phyloP scores from a whole-genome alignment of 768 basidiomycete species.

The Gloeopeniophorella convolvens region DNA sequence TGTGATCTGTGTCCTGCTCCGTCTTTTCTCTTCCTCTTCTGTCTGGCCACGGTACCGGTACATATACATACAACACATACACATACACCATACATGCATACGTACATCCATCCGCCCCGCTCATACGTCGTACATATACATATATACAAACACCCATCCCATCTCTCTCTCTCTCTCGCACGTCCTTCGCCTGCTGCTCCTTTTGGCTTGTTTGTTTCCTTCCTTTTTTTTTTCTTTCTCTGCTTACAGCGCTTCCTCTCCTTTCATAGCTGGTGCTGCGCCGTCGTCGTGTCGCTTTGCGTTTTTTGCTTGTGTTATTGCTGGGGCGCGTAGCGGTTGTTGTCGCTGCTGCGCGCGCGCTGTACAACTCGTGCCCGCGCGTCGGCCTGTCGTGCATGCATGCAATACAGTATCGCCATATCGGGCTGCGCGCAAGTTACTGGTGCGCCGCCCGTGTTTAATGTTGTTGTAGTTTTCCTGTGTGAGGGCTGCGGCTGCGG shows the following conservation, averaged over 20 bases:
- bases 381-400: not conserved
- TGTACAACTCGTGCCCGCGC: not conserved
- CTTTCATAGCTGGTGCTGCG: not conserved
- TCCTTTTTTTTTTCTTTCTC: slow-evolving; percentile 25
- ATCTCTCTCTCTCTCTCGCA: slow-evolving; percentile 21
- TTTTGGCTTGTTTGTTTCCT: slow-evolving; percentile 22
- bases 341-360: slow-evolving; percentile 12
- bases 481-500: too few relatives aligned
- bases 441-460: slow-evolving; percentile 9
- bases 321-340: too few relatives aligned
- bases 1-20: not conserved
- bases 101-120: slow-evolving; percentile 13
- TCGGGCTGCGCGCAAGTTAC: slow-evolving; percentile 11
- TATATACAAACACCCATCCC: slow-evolving; percentile 22
- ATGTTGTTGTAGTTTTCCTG: slow-evolving; percentile 14
- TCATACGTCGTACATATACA: slow-evolving; percentile 14
- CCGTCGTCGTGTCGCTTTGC: not conserved
- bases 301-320: slow-evolving; percentile 1
- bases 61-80: slow-evolving; percentile 20
- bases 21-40: not conserved
- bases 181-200: slow-evolving; percentile 19
- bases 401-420: slow-evolving; percentile 15
- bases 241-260: not conserved
- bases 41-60: slow-evolving; percentile 7
- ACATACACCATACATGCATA: slow-evolving; percentile 20